Base-by-base conservation (phyloP, 1,139 yeast genomes). In the Debaryomycetaceae sp. region DNA sequence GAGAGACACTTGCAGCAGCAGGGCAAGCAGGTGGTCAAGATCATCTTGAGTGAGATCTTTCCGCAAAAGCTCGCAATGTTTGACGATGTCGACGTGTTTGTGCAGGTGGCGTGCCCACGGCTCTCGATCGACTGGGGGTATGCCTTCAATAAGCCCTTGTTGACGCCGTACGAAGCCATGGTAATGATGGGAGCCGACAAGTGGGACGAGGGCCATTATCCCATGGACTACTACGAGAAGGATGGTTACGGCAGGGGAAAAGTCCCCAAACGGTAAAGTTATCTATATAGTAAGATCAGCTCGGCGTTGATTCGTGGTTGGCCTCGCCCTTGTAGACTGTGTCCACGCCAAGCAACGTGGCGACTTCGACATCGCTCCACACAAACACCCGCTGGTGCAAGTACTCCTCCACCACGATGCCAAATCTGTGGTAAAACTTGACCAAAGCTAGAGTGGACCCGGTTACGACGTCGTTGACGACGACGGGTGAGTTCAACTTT, bases 111-210 rank as follows among this genome's bases (percentile, higher is more conserved):
- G 1, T 91, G 99, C 53, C 99, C 99, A 0, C 66, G 99, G 44
- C 64, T 91, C 32, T 85, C 96, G 2, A 91, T 91, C 27, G 99
- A 91, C 54, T 91, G 99, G 99, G 99, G 99, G 1, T 91, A 93
- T 53, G 98, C 98, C 0, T 91, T 91, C 51, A 78, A 80, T 36
- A 84, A 83, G 50, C 99, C 99, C 0, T 63, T 91, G 28, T 60
- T 91, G 35, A 89, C 98, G 0, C 98, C 99, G 0, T 91, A 93
- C 53, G 99, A 91, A 50, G 89, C 96, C 0, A 88, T 85, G 88
- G 95, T 89, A 3, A 73, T 88, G 69, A 56, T 91, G 46, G 82
- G 75, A 7, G 68, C 78, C 33, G 96, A 88, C 48, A 74, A 71
- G 59, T 86, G 95, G 77, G 65, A 58, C 26, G 71, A 71, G 16